Percentiles rank a stretch among this genome's conserved stretches.
These are phyloP conservation scores for Stephania japonica DNA, from an alignment of 164 flowering plant genomes.

Conservation along the genomic window DNA sequence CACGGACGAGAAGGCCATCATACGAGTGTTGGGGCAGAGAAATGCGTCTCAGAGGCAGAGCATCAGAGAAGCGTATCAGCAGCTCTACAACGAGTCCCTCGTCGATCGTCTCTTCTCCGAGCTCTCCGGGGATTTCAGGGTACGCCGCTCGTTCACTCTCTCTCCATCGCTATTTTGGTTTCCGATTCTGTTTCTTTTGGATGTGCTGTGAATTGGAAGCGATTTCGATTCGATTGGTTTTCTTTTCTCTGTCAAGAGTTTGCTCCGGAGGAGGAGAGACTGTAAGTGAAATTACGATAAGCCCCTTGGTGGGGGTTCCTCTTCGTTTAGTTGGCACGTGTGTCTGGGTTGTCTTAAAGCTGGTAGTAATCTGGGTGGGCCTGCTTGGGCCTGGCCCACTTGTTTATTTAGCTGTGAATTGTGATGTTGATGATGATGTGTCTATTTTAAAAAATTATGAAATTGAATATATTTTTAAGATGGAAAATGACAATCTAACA, in stretches of 20 bases:
- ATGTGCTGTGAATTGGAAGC: too few species aligned
- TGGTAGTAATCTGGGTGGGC: too few species aligned
- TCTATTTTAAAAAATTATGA: too few species aligned
- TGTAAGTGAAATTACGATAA: not conserved
- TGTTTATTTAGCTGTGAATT: too few species aligned
- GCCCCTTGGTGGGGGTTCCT: not conserved
- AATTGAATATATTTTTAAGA: too few species aligned
- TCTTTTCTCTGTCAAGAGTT: not conserved
- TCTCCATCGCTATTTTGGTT: not conserved
- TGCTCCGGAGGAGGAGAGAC: not conserved
- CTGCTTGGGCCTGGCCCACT: too few species aligned
- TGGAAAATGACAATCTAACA: too few species aligned
- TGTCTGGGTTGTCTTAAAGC: too few species aligned
- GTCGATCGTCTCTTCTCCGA: conserved; percentile 52
- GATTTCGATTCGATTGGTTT: too few species aligned
- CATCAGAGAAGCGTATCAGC: conserved; percentile 57
- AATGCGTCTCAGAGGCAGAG: conserved; percentile 54
- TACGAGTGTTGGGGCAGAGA: conserved; percentile 57
- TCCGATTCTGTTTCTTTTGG: not conserved
- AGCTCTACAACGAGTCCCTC: conserved; percentile 58
- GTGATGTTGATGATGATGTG: too few species aligned
- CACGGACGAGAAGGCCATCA: conserved; percentile 69
- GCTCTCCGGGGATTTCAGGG: conserved; percentile 74
- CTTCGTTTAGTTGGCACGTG: too few species aligned
- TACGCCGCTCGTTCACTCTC: conserved; percentile 16